Evolutionary conservation across 257 asterid genomes (phyloP).

Genomic region (Capsicum rhomboideum): DNA sequence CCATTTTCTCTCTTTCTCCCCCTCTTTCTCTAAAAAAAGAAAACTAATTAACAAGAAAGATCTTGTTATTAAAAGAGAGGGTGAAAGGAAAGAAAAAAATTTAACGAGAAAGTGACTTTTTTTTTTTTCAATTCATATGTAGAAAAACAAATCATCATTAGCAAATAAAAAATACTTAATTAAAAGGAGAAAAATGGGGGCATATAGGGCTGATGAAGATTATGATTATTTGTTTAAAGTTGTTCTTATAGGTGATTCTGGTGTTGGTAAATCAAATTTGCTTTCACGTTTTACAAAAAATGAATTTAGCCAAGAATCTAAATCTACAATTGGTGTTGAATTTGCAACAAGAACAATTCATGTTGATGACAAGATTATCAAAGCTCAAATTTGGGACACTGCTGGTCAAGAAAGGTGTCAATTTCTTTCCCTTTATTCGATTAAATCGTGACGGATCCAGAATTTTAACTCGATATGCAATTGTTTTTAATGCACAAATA

Average conservation of each 20-base stretch:
- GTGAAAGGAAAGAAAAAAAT: background rate
- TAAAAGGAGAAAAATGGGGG: conserved; percentile 29
- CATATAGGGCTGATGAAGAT: conserved; percentile 77
- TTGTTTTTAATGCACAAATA: too few species aligned
- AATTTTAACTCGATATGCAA: background rate
- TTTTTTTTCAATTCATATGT: background rate
- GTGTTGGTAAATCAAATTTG: conserved; percentile 78
- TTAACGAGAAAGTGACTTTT: background rate
- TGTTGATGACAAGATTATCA: conserved; percentile 66
- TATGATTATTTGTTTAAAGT: conserved; percentile 81
- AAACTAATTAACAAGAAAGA: background rate
- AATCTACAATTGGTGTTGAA: conserved; percentile 82
- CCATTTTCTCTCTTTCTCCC: background rate
- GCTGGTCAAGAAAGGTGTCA: conserved; percentile 78
- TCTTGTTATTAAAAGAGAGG: background rate
- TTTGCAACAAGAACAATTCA: conserved; percentile 73
- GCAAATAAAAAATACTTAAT: background rate
- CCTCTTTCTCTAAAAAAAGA: background rate
- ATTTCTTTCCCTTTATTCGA: background rate
- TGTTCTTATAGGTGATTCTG: conserved; percentile 75
- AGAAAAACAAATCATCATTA: background rate
- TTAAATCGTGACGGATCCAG: background rate
- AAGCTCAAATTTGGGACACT: conserved; percentile 91
- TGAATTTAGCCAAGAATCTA: conserved; percentile 73
- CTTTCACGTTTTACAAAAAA: conserved; percentile 66